Conservation (phyloP, 345 rosid genomes). For the Passiflora organensis region DNA sequence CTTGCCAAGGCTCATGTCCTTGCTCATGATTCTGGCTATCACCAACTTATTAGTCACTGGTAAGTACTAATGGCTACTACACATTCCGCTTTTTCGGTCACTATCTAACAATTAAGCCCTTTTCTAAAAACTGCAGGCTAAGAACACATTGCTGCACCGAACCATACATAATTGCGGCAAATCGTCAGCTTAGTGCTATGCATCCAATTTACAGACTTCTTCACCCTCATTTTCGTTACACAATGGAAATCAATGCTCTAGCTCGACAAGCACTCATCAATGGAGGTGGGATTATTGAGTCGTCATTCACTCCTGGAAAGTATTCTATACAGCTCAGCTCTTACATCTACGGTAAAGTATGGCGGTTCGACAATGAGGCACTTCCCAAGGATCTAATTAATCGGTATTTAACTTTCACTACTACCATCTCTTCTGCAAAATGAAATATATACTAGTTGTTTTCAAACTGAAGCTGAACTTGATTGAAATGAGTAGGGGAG, state of each 20-base stretch:
- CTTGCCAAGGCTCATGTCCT: constrained; percentile 17
- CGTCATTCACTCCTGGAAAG: constrained; percentile 47
- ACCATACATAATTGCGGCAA: constrained; percentile 65
- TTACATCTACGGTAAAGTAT: constrained; percentile 37
- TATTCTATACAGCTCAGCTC: constrained; percentile 54
- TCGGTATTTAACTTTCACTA: too few relatives aligned
- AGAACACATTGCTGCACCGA: constrained; percentile 67
- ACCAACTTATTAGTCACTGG: constrained; percentile 67
- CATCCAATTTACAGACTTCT: too few relatives aligned
- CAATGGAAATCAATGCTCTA: too few relatives aligned
- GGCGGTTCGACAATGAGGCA: constrained; percentile 52
- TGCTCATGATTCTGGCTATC: constrained; percentile 50
- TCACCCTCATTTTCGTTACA: too few relatives aligned
- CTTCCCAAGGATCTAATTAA: constrained; percentile 52
- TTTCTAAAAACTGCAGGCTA: constrained; percentile 31
- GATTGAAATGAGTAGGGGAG: too few relatives aligned
- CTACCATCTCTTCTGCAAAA: too few relatives aligned
- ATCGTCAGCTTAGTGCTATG: constrained; percentile 67
- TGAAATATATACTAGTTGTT: too few relatives aligned
- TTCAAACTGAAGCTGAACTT: too few relatives aligned
- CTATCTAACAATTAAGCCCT: not conserved
- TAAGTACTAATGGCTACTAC: constrained; percentile 9
- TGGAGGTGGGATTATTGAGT: constrained; percentile 59
- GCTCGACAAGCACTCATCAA: constrained; percentile 52
- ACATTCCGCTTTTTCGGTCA: too few relatives aligned